Evolutionary conservation across 352 stramenopile species (phyloP).

Genomic region (Globisporangium lucens): DNA sequence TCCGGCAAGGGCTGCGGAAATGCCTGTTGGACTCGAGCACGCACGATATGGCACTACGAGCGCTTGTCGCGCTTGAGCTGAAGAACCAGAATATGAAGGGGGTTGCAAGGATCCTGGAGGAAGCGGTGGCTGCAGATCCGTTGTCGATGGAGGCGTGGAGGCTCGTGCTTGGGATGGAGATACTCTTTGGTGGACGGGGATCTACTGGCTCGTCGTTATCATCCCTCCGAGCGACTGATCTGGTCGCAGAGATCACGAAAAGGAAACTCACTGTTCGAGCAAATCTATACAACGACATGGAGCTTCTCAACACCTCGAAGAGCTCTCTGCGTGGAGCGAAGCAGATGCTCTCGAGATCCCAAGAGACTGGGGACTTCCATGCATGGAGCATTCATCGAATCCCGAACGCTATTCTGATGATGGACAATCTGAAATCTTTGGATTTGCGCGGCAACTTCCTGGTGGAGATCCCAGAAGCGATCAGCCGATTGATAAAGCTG

Average conservation of each 20-base stretch:
- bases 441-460: constrained; percentile 54
- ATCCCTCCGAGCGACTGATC: constrained; percentile 16
- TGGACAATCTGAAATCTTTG: constrained; percentile 30
- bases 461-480: constrained; percentile 33
- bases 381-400: constrained; percentile 19
- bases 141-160: constrained; percentile 44
- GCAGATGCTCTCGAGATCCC: background rate
- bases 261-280: constrained; percentile 27
- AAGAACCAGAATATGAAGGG: constrained; percentile 37
- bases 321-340: background rate
- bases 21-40: constrained; percentile 31
- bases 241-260: constrained; percentile 34
- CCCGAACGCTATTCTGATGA: constrained; percentile 37
- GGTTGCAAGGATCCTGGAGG: constrained; percentile 33
- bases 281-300: constrained; percentile 11
- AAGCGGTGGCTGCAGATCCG: constrained; percentile 31
- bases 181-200: constrained; percentile 43
- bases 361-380: constrained; percentile 5
- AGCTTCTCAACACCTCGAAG: constrained; percentile 25
- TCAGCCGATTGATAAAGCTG: constrained; percentile 36
- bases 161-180: constrained; percentile 46
- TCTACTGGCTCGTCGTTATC: constrained; percentile 6
- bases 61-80: constrained; percentile 40
- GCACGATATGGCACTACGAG: constrained; percentile 30
- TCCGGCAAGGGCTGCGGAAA: constrained; percentile 32